Conservation (phyloP, 2,329 filamentous ascomycete genomes). For the Botrytis squamosa region DNA sequence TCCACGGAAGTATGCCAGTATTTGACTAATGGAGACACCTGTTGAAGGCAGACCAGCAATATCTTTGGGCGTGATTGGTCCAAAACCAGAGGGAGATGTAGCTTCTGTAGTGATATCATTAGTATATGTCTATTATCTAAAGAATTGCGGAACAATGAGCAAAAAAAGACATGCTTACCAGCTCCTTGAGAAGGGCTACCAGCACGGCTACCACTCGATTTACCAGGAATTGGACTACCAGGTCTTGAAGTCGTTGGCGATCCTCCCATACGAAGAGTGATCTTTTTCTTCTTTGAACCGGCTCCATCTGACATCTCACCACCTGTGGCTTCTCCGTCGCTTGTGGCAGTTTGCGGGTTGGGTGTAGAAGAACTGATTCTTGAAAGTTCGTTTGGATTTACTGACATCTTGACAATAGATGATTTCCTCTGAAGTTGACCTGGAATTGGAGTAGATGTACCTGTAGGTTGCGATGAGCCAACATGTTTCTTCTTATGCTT, state of each 20-base stretch:
- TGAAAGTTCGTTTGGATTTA: constrained; percentile 36
- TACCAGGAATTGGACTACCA: constrained; percentile 52
- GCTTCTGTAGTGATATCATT: constrained; percentile 22
- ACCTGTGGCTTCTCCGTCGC: constrained; percentile 70
- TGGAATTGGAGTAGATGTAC: constrained; percentile 55
- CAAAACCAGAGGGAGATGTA: constrained; percentile 21
- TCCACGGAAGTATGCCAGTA: constrained; percentile 54
- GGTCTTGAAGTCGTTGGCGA: constrained; percentile 58
- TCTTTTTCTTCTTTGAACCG: constrained; percentile 56
- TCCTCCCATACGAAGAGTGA: constrained; percentile 48
- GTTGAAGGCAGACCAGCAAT: constrained; percentile 51
- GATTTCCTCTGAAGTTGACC: constrained; percentile 35
- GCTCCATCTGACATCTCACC: constrained; percentile 61
- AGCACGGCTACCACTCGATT: constrained; percentile 35
- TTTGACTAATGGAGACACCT: constrained; percentile 54
- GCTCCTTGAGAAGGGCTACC: constrained; percentile 34
- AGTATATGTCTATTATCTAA: not conserved
- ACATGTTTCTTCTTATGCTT: constrained; percentile 70
- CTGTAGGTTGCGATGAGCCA: constrained; percentile 51
- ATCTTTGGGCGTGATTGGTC: constrained; percentile 50
- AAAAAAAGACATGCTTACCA: constrained; percentile 23
- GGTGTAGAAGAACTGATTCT: constrained; percentile 33
- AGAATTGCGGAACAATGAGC: not conserved
- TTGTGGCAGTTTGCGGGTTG: constrained; percentile 50
- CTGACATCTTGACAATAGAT: constrained; percentile 35